phyloP scores from a whole-genome alignment of 2,329 filamentous ascomycete genomes.

The Verticillium zaregamsianum region DNA sequence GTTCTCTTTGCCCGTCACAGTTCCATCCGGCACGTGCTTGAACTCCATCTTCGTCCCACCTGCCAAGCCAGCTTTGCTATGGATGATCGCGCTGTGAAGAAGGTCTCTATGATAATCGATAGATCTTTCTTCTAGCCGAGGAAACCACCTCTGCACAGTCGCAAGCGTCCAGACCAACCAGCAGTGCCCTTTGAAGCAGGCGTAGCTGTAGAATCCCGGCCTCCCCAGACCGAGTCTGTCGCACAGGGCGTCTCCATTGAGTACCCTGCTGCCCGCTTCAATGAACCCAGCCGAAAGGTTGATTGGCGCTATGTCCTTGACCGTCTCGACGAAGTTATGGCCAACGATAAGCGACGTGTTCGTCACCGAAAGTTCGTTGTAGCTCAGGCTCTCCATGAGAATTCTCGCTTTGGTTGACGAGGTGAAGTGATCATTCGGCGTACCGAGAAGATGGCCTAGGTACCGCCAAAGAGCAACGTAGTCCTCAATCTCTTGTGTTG shows the following conservation, averaged over 20 bases:
- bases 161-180: conserved; percentile 24
- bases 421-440: conserved; percentile 19
- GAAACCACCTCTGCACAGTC: conserved; percentile 18
- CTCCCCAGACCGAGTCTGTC: conserved; percentile 26
- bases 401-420: conserved; percentile 20
- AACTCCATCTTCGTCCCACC: conserved; percentile 26
- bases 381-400: conserved; percentile 26
- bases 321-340: conserved; percentile 32
- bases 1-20: conserved; percentile 16
- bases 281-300: conserved; percentile 29
- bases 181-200: conserved; percentile 25
- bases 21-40: conserved; percentile 23
- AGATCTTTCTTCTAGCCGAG: conserved; percentile 18
- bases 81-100: conserved; percentile 23
- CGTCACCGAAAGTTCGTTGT: conserved; percentile 28
- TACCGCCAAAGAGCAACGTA: conserved; percentile 56
- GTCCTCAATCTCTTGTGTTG: conserved; percentile 52
- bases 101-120: conserved; percentile 17
- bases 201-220: conserved; percentile 22
- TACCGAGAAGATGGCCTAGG: conserved; percentile 23
- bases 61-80: conserved; percentile 19
- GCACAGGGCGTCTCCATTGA: conserved; percentile 33
- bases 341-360: conserved; percentile 27
- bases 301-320: conserved; percentile 30
- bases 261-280: conserved; percentile 29